Conservation (phyloP, 306 rosid species). For the Crotalaria pallida region DNA sequence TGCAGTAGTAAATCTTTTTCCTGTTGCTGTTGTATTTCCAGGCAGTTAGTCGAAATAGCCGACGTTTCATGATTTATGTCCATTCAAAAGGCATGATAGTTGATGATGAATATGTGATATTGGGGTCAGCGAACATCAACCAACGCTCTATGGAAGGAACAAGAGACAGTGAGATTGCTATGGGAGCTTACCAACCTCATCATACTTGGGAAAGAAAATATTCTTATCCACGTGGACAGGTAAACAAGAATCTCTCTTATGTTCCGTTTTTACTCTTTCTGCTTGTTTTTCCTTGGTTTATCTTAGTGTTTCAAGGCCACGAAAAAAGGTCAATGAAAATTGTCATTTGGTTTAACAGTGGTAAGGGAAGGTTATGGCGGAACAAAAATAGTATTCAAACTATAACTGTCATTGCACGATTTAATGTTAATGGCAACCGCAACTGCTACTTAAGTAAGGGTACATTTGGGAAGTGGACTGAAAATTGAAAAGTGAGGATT, state of each 20-base stretch:
- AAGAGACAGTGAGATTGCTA: conserved; percentile 97
- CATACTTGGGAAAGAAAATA: conserved; percentile 70
- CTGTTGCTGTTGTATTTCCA: conserved; percentile 24
- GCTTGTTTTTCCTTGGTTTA: neutral
- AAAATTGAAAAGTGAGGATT: neutral
- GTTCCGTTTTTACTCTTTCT: neutral
- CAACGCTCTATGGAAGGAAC: conserved; percentile 98
- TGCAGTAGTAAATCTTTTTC: neutral
- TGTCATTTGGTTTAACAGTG: neutral
- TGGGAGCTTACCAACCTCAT: conserved; percentile 92
- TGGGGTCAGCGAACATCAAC: conserved; percentile 96
- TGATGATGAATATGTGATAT: conserved; percentile 80
- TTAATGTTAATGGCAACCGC: too few relatives aligned
- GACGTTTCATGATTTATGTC: conserved; percentile 91
- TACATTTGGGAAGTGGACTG: neutral
- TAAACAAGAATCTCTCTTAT: too few relatives aligned
- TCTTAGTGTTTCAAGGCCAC: neutral
- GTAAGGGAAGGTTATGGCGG: neutral
- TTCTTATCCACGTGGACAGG: conserved; percentile 75
- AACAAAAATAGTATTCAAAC: too few relatives aligned
- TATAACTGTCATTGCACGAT: neutral
- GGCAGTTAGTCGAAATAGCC: conserved; percentile 65
- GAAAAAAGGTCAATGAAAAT: neutral
- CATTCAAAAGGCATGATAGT: conserved; percentile 99
- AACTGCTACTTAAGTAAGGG: neutral